phyloP scores from a whole-genome alignment of 2,329 filamentous ascomycete genomes.

The Sarocladium brachiariae region DNA sequence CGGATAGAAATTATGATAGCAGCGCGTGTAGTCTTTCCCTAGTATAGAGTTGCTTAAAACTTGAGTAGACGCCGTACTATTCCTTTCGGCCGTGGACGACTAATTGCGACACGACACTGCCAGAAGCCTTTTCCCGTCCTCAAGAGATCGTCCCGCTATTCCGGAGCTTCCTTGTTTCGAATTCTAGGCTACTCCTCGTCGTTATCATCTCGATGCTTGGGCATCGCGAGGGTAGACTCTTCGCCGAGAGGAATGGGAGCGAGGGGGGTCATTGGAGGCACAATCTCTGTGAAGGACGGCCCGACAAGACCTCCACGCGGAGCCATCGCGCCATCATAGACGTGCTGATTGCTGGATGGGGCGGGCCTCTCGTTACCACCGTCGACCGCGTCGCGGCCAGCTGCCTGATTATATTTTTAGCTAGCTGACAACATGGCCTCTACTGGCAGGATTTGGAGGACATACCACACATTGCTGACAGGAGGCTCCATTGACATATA shows the following conservation, averaged over 20 bases:
- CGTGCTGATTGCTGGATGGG: neutral
- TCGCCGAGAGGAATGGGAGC: neutral
- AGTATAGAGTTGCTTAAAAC: too few relatives aligned
- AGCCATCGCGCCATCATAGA: neutral
- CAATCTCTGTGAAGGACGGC: neutral
- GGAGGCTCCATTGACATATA: constrained; percentile 43
- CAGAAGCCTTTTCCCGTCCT: too few relatives aligned
- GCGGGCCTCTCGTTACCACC: too few relatives aligned
- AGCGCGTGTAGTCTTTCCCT: too few relatives aligned
- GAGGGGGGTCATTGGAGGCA: neutral
- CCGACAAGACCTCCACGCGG: too few relatives aligned
- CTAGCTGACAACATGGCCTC: neutral
- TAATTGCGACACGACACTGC: too few relatives aligned
- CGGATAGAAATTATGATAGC: neutral
- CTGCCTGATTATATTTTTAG: neutral
- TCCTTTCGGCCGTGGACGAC: too few relatives aligned
- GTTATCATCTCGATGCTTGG: too few relatives aligned
- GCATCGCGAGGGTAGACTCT: neutral
- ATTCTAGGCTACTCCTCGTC: too few relatives aligned
- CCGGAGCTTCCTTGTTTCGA: too few relatives aligned
- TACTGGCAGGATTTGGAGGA: constrained; percentile 6
- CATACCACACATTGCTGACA: constrained; percentile 45
- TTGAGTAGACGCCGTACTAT: too few relatives aligned
- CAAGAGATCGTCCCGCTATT: too few relatives aligned
- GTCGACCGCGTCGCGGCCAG: neutral